Percentiles rank a stretch among this genome's conserved stretches.
Conservation (phyloP, 768 basidiomycete species). For the Macrocybe gigantea region DNA sequence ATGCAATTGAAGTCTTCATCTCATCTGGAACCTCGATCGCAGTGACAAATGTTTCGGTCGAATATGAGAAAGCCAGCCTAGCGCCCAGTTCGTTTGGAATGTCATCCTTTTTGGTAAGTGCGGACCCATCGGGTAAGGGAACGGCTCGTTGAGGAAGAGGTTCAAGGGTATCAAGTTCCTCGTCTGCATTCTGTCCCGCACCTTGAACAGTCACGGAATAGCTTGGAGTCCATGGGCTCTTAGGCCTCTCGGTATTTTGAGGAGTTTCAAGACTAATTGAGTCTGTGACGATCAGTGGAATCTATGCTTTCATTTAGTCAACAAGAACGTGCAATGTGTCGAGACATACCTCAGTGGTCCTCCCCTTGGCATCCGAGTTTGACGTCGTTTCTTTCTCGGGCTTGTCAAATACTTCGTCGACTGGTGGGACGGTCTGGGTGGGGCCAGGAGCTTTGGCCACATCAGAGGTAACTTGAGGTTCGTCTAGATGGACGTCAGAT, state of each 20-base stretch:
- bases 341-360: too few species aligned
- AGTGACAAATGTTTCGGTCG: background rate
- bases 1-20: background rate
- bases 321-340: too few species aligned
- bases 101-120: background rate
- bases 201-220: conserved; percentile 13
- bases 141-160: conserved; percentile 4
- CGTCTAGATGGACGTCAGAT: too few species aligned
- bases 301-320: too few species aligned
- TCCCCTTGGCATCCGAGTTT: too few species aligned
- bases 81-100: background rate
- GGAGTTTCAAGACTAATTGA: background rate
- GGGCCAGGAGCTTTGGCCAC: background rate
- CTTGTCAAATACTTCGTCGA: background rate
- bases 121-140: background rate
- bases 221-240: conserved; percentile 10
- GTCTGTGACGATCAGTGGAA: background rate
- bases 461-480: too few species aligned
- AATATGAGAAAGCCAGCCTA: background rate
- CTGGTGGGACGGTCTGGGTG: background rate
- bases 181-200: conserved; percentile 2
- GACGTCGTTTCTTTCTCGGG: background rate
- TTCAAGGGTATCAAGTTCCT: conserved; percentile 10
- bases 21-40: background rate
- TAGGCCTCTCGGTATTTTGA: background rate